Conservation (phyloP, 2,329 filamentous ascomycete species). For the Didymella pomorum region DNA sequence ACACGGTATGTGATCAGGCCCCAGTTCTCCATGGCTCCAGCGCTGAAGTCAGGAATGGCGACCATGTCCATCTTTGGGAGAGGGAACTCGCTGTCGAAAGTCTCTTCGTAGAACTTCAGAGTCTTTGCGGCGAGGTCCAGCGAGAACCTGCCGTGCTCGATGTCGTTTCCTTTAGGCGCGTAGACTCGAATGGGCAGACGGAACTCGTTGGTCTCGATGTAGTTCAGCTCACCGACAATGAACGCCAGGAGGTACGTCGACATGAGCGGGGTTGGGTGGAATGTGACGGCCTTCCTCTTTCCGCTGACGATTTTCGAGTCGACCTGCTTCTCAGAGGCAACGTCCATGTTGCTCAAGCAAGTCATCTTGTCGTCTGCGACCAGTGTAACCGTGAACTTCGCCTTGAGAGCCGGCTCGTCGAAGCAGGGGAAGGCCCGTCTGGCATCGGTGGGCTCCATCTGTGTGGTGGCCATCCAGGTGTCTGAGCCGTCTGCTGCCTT, state of each 20-base stretch:
- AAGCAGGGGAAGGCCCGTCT: slow-evolving; percentile 94
- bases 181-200: slow-evolving; percentile 93
- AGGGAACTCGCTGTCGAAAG: slow-evolving; percentile 86
- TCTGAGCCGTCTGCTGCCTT: slow-evolving; percentile 80
- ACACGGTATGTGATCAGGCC: slow-evolving; percentile 94
- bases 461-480: slow-evolving; percentile 85
- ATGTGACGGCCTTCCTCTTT: slow-evolving; percentile 85
- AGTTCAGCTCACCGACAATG: slow-evolving; percentile 91
- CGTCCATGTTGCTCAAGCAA: slow-evolving; percentile 97
- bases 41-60: slow-evolving; percentile 93
- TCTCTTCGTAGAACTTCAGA: slow-evolving; percentile 93
- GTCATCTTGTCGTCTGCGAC: slow-evolving; percentile 90
- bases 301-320: slow-evolving; percentile 67
- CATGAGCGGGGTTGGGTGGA: slow-evolving; percentile 92
- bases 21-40: slow-evolving; percentile 99
- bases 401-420: slow-evolving; percentile 93
- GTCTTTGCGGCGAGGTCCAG: slow-evolving; percentile 88
- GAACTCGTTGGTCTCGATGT: slow-evolving; percentile 91
- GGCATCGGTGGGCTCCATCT: slow-evolving; percentile 97
- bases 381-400: slow-evolving; percentile 88
- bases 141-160: slow-evolving; percentile 90
- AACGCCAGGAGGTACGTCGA: slow-evolving; percentile 96
- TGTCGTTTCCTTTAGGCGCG: slow-evolving; percentile 86
- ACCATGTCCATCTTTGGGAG: slow-evolving; percentile 97
- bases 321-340: slow-evolving; percentile 78